Conservation (phyloP, 805 yeast genomes). For the Soucietia sequanensis region DNA sequence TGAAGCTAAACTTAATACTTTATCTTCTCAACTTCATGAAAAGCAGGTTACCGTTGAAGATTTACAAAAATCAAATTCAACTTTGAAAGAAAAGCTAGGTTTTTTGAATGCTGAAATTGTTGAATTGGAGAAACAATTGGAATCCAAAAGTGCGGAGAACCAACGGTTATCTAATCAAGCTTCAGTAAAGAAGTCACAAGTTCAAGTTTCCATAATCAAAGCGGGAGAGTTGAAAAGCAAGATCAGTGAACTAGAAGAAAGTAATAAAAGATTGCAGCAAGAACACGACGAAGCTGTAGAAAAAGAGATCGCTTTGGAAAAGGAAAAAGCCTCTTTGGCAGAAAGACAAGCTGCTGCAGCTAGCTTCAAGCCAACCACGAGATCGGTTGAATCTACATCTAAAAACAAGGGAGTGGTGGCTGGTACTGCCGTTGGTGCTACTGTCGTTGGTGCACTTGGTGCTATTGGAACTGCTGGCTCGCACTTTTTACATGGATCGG, state of each 20-base stretch:
- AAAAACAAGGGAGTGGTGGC: slow-evolving; percentile 13
- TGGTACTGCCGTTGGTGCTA: slow-evolving; percentile 19
- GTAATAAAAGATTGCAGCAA: slow-evolving; percentile 20
- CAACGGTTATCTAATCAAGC: slow-evolving; percentile 62
- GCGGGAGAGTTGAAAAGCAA: slow-evolving; percentile 36
- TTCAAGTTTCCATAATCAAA: slow-evolving; percentile 57
- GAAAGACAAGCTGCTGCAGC: slow-evolving; percentile 11
- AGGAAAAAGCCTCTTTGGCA: slow-evolving; percentile 10
- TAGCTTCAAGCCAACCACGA: slow-evolving; percentile 12
- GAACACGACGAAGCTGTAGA: slow-evolving; percentile 18
- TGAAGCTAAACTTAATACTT: slow-evolving; percentile 75
- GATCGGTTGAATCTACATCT: neutral
- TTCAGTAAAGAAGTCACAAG: slow-evolving; percentile 68
- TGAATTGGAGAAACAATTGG: slow-evolving; percentile 56
- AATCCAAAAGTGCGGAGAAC: slow-evolving; percentile 50
- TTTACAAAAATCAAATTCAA: slow-evolving; percentile 64
- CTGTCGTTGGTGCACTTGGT: slow-evolving; percentile 14
- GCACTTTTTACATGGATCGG: slow-evolving; percentile 2
- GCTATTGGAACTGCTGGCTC: slow-evolving; percentile 8
- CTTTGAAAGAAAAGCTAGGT: slow-evolving; percentile 68
- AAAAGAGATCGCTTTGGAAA: slow-evolving; percentile 12
- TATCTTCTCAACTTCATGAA: slow-evolving; percentile 61
- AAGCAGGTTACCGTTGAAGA: slow-evolving; percentile 60
- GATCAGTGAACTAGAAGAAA: slow-evolving; percentile 23
- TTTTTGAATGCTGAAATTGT: slow-evolving; percentile 63